Base-by-base conservation (phyloP, 371 early-diverging fungal species). In the Blakeslea trispora region DNA sequence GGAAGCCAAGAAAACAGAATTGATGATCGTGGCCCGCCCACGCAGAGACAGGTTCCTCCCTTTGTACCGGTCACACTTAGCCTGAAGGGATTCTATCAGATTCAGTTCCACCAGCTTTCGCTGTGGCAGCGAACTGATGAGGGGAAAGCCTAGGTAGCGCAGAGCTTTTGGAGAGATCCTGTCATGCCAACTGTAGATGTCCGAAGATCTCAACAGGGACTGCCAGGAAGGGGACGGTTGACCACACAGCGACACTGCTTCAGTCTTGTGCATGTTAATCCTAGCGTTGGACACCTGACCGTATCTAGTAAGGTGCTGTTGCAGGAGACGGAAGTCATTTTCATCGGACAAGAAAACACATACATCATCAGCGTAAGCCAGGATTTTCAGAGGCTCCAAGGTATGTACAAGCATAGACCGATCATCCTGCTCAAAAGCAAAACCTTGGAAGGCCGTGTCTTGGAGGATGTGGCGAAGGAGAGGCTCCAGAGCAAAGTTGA, bases 401-500 rank as follows among this genome's bases (percentile, higher is more conserved):
- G 44, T 28, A 28, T 3, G 28, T 7, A 28, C 28, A 5, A 7
- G 7, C 5, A 28, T 28, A 7, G 28, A 7, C 28, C 7, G 28
- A 5, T 28, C 7, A 28, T 28, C 28, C 7, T 28, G 28, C 28
- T 28, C 28, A 28, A 28, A 28, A 28, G 28, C 28, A 7, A 28
- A 28, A 7, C 28, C 28, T 28, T 28, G 28, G 7, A 28, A 28
- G 28, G 28, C 28, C 7, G 28, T 3, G 7, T 28, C 28, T 28
- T 28, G 28, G 28, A 45, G 14, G 2, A 45, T 58, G 6, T n/a
- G 18, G 17, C 28, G n/a, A 11, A 46, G 37, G 9, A 64, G 46
- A 1, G 61, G 64, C 39, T 56, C 60, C 28, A 62, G 24, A 13
- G 58, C 67, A 7, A 66, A 14, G 31, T 59, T 65, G 51, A 65